These are phyloP conservation scores for Blastocystis sp. DNA, from an alignment of 352 stramenopile species.

Conservation along the genomic window DNA sequence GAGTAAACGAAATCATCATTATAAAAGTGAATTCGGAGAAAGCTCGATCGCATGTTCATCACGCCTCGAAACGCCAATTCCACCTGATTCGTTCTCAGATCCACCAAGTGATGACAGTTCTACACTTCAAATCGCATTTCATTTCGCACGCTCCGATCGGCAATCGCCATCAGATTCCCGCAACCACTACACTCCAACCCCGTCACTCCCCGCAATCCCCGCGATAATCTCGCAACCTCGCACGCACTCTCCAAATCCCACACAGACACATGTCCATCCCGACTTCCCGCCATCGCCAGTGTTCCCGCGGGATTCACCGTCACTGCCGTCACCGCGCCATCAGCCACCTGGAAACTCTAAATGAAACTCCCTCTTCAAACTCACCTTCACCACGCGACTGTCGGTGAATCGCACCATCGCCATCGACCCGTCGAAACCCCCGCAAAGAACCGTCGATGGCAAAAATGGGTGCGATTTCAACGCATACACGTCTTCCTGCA, in stretches of 20 bases:
- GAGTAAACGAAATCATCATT: conserved; percentile 23
- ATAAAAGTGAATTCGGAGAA: conserved; percentile 25
- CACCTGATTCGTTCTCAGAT: background rate
- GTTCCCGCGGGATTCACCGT: conserved; percentile 40
- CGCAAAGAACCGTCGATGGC: background rate
- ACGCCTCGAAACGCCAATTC: conserved; percentile 28
- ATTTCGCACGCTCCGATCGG: conserved; percentile 1
- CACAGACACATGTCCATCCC: background rate
- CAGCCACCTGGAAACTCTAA: background rate
- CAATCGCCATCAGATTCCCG: conserved; percentile 22
- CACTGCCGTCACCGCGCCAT: background rate
- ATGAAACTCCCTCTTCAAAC: background rate
- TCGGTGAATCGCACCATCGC: background rate
- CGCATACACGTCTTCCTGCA: conserved; percentile 17
- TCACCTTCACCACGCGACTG: background rate
- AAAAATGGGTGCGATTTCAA: background rate
- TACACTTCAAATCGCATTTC: background rate
- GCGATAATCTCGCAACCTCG: background rate
- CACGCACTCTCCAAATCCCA: conserved; percentile 28
- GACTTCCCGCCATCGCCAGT: background rate
- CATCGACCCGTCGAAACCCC: conserved; percentile 4
- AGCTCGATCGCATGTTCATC: conserved; percentile 41
- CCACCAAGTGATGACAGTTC: conserved; percentile 37
- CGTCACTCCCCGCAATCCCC: background rate
- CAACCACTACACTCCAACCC: conserved; percentile 3